Evolutionary conservation across 345 rosid genomes (phyloP).

Genomic region (Turnera subulata): DNA sequence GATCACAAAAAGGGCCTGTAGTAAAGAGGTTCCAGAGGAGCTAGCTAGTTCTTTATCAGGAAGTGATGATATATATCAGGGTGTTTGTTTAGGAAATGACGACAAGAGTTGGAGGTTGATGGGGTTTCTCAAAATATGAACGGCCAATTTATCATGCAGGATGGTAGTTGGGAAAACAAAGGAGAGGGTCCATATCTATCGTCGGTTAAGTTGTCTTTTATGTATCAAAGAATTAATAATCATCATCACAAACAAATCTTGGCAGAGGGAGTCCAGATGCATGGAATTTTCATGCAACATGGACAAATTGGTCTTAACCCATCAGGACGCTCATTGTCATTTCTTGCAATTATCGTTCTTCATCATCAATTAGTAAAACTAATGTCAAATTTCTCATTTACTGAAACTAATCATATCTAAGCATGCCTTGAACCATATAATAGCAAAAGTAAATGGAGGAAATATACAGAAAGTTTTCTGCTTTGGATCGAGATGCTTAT

Average conservation of each 20-base stretch:
- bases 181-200: conserved; percentile 7
- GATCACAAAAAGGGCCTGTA: neutral
- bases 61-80: neutral
- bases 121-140: neutral
- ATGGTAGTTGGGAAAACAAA: conserved; percentile 9
- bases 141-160: neutral
- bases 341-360: neutral
- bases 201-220: conserved; percentile 7
- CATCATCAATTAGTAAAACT: too few relatives aligned
- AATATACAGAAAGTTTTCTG: too few relatives aligned
- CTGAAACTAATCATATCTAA: too few relatives aligned
- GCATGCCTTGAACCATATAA: too few relatives aligned
- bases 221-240: neutral
- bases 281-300: neutral
- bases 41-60: neutral
- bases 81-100: neutral
- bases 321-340: too few relatives aligned
- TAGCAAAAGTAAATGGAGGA: too few relatives aligned
- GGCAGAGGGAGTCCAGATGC: neutral
- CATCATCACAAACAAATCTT: neutral
- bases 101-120: neutral
- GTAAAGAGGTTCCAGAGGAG: neutral
- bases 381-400: too few relatives aligned
- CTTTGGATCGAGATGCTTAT: too few relatives aligned
- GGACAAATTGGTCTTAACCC: neutral